Conservation (phyloP, 2,329 filamentous ascomycete genomes). For the Monosporascus sp. region DNA sequence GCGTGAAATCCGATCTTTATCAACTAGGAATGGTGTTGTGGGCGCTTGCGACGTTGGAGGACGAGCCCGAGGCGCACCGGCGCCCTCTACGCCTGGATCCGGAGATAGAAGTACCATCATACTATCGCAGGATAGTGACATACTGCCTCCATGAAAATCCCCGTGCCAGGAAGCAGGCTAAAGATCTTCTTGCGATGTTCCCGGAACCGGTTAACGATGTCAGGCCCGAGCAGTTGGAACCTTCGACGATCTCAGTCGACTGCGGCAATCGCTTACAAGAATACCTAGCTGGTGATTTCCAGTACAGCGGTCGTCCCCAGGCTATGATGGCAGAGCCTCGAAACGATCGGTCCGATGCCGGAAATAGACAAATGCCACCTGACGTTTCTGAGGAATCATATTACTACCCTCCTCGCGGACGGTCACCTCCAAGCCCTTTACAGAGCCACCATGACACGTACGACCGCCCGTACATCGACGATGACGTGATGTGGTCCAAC, state of each 20-base stretch:
- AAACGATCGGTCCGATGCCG: slow-evolving; percentile 39
- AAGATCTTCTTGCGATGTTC: slow-evolving; percentile 64
- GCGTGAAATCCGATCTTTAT: slow-evolving; percentile 93
- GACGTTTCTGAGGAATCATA: slow-evolving; percentile 35
- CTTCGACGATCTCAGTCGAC: slow-evolving; percentile 34
- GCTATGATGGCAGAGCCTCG: slow-evolving; percentile 37
- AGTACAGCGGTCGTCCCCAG: slow-evolving; percentile 28
- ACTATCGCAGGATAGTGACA: slow-evolving; percentile 71
- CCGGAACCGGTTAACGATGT: slow-evolving; percentile 37
- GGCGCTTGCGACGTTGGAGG: slow-evolving; percentile 80
- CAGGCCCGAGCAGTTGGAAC: slow-evolving; percentile 18
- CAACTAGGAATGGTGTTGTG: slow-evolving; percentile 97
- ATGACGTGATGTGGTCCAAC: slow-evolving; percentile 17
- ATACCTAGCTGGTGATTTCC: slow-evolving; percentile 32
- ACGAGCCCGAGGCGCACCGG: slow-evolving; percentile 78
- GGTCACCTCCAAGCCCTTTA: slow-evolving; percentile 48
- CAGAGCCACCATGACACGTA: slow-evolving; percentile 37
- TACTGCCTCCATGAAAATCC: slow-evolving; percentile 74
- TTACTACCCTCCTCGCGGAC: slow-evolving; percentile 44
- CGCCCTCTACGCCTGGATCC: slow-evolving; percentile 61
- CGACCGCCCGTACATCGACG: slow-evolving; percentile 21
- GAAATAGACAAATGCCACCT: slow-evolving; percentile 30
- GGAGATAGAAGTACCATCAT: slow-evolving; percentile 64
- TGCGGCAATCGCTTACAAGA: slow-evolving; percentile 35
- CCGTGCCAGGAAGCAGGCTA: slow-evolving; percentile 66